phyloP scores from a whole-genome alignment of 192 early-diverging fungal species.

The Linnemannia hyalina region DNA sequence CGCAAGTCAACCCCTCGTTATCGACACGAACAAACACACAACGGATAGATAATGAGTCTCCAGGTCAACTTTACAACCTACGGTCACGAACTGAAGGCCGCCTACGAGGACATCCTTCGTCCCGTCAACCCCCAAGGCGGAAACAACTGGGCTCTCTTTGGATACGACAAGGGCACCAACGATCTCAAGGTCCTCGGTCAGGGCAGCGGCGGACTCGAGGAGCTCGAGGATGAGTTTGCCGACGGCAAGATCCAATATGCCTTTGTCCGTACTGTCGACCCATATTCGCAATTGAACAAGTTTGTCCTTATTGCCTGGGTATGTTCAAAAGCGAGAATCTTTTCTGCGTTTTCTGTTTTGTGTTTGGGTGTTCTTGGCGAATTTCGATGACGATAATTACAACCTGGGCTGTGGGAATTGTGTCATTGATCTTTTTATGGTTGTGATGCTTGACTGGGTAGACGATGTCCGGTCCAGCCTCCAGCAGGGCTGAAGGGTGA shows the following conservation, averaged over 20 bases:
- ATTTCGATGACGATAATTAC: background rate
- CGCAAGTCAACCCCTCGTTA: background rate
- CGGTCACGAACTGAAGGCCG: slow-evolving; percentile 70
- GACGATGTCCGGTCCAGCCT: background rate
- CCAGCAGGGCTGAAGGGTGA: slow-evolving; percentile 5
- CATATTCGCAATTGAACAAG: slow-evolving; percentile 87
- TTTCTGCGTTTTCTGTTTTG: background rate
- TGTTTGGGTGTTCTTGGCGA: background rate
- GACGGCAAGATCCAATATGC: slow-evolving; percentile 94
- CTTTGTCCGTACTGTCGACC: slow-evolving; percentile 86
- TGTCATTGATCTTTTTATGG: background rate
- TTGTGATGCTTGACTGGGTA: background rate
- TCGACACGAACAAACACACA: background rate
- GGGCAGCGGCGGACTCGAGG: slow-evolving; percentile 84
- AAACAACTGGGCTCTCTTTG: slow-evolving; percentile 81
- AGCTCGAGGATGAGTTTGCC: slow-evolving; percentile 92
- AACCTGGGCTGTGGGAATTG: background rate
- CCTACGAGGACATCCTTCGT: slow-evolving; percentile 74
- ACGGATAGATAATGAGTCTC: slow-evolving; percentile 60
- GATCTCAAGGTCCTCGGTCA: slow-evolving; percentile 73
- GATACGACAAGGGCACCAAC: slow-evolving; percentile 80
- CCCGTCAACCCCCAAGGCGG: slow-evolving; percentile 55
- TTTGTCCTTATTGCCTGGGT: slow-evolving; percentile 95
- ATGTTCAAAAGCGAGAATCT: slow-evolving; percentile 22
- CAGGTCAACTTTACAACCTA: slow-evolving; percentile 78